phyloP scores from a whole-genome alignment of 2,329 filamentous ascomycete genomes.

The Biscogniauxia sp. region DNA sequence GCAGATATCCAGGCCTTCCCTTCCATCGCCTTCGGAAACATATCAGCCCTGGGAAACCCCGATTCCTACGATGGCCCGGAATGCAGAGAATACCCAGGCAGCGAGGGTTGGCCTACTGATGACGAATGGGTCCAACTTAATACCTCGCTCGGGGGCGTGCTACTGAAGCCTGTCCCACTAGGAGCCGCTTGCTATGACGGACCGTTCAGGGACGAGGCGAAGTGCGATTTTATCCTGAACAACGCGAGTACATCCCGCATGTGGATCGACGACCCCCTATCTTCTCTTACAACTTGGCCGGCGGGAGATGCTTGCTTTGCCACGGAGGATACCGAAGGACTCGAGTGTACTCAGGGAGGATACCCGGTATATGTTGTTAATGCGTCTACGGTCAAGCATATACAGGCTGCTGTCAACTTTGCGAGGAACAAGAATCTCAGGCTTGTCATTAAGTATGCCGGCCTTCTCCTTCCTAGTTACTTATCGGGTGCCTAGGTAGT shows the following conservation, averaged over 20 bases:
- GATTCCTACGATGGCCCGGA: constrained; percentile 22
- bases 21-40: constrained; percentile 28
- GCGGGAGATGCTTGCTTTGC: constrained; percentile 37
- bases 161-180: constrained; percentile 33
- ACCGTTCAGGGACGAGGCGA: constrained; percentile 23
- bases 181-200: constrained; percentile 34
- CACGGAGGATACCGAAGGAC: constrained; percentile 14
- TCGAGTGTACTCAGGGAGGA: constrained; percentile 37
- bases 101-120: constrained; percentile 29
- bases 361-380: constrained; percentile 40
- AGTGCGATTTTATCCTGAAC: constrained; percentile 30
- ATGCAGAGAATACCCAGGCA: constrained; percentile 32
- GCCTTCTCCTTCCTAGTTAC: not conserved
- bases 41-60: constrained; percentile 15
- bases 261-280: constrained; percentile 34
- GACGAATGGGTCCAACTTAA: constrained; percentile 32
- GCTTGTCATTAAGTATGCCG: constrained; percentile 37
- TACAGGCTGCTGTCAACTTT: constrained; percentile 41
- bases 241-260: constrained; percentile 31
- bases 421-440: constrained; percentile 38
- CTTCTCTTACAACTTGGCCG: constrained; percentile 32
- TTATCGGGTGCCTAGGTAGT: not conserved
- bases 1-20: constrained; percentile 33
- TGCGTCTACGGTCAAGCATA: constrained; percentile 35
- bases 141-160: constrained; percentile 28